Evolutionary conservation across 1,284 basidiomycete species (phyloP), one percentile per base, ranked within the genome.

Genomic region (Xerocomus amazonicus): DNA sequence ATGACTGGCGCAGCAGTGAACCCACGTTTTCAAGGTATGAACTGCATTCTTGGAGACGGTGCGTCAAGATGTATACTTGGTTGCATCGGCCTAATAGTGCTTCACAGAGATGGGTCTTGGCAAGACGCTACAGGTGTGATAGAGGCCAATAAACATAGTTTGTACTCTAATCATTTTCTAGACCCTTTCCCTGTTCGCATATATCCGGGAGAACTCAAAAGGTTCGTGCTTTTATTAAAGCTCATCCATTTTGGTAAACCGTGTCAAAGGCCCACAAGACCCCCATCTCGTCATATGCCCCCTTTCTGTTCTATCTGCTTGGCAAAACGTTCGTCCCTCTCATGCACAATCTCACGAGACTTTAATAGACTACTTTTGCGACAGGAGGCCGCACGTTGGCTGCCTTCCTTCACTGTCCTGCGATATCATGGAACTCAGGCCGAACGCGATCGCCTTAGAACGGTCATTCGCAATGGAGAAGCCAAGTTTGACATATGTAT

Each of bases 211-310:
- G 51, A 59, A 62, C n/a, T 53, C 64, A 0, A 60, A 61, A 40
- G 69, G 77, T 75, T 39, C 16, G 59, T 56, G 8, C 19, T 26
- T n/a, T 34, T 6, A n/a, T n/a, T 17, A 27, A 27, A 3, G 33
- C 19, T 9, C 9, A n/a, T 26, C 3, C 12, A 31, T 43, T 40
- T 39, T 32, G 4, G 19, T 36, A 16, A 26, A 45, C 27, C 42
- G 37, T 45, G 5, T 47, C 37, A 29, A 49, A 73, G 69, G 69
- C 39, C 43, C 50, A 16, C 60, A 69, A 50, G 73, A 78, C 40
- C 77, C 80, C 9, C 80, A 83, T 59, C 71, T 84, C 12, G 71
- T 84, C 26, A 71, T 84, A 43, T 84, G 82, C 59, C 81, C 81
- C 0, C 70, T 84, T 7, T 81, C 79, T 5, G 83, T 84, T 26